A percentile compares a stretch with the other conserved stretches of the same genome.
Evolutionary conservation across 345 rosid species (phyloP).

Genomic region (Salix udensis): DNA sequence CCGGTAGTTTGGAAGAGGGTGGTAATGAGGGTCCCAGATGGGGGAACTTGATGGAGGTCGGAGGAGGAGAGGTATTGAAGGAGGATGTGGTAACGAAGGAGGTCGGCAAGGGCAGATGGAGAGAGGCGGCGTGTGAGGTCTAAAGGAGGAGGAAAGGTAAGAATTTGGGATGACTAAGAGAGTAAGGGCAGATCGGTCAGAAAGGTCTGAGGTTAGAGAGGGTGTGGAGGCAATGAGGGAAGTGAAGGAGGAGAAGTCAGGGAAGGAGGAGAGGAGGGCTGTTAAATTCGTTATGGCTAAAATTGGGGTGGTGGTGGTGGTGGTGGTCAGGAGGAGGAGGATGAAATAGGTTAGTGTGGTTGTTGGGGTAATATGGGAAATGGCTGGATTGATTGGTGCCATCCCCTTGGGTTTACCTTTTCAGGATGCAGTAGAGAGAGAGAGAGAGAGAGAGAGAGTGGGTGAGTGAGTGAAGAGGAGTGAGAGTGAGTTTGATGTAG

Average conservation of each 20-base stretch:
- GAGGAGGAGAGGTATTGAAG: constrained; percentile 65
- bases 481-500: neutral
- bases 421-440: neutral
- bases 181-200: constrained; percentile 62
- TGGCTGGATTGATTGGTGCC: neutral
- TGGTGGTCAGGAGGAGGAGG: constrained; percentile 21
- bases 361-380: constrained; percentile 49
- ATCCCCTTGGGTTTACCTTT: neutral
- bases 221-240: constrained; percentile 42
- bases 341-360: constrained; percentile 34
- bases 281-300: constrained; percentile 55
- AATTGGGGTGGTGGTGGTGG: constrained; percentile 31
- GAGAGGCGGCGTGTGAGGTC: constrained; percentile 67
- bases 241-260: constrained; percentile 53
- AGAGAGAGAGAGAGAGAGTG: neutral
- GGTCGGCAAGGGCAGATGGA: constrained; percentile 66
- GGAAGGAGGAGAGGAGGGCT: constrained; percentile 57
- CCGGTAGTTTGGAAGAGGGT: constrained; percentile 79
- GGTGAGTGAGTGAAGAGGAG: neutral
- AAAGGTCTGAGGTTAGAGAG: constrained; percentile 50
- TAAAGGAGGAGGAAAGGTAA: constrained; percentile 42
- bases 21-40: constrained; percentile 52
- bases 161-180: constrained; percentile 79
- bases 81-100: constrained; percentile 81
- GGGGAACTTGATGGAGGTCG: constrained; percentile 59